Evolutionary conservation across 2,329 filamentous ascomycete species (phyloP).

Genomic region (Hyphodiscus sp.): DNA sequence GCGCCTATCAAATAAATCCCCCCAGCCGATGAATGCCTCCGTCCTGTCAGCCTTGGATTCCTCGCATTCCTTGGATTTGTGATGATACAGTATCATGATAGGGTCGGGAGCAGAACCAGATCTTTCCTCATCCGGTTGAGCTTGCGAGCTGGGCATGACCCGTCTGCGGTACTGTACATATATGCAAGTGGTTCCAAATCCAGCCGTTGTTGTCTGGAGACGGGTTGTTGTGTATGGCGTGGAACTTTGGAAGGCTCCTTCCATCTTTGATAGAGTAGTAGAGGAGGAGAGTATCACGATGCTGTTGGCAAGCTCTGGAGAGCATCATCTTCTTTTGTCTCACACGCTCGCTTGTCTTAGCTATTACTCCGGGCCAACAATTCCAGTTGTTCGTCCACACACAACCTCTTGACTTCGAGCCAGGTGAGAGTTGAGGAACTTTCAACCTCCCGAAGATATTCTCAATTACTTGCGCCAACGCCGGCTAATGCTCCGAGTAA

Average conservation of each 20-base stretch:
- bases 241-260: not conserved
- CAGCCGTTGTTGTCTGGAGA: slow-evolving; percentile 11
- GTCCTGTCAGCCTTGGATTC: no score
- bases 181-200: slow-evolving; percentile 18
- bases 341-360: no score
- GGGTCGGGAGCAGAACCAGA: not conserved
- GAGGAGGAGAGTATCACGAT: not conserved
- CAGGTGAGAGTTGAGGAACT: no score
- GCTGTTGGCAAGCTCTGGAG: no score
- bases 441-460: not conserved
- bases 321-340: no score
- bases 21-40: not conserved
- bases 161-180: slow-evolving; percentile 18
- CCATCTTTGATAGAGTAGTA: not conserved
- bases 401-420: no score
- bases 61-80: not conserved
- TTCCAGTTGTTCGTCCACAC: no score
- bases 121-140: not conserved
- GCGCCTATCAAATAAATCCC: not conserved
- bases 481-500: not conserved
- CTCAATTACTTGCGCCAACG: not conserved
- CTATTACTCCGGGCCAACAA: no score
- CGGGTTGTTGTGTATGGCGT: slow-evolving; percentile 1
- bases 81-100: slow-evolving; percentile 2
- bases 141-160: slow-evolving; percentile 6